Percentiles rank a stretch among this genome's conserved stretches.
Evolutionary conservation across 768 basidiomycete genomes (phyloP).

Genomic region (Xerocomellus chrysenteron): DNA sequence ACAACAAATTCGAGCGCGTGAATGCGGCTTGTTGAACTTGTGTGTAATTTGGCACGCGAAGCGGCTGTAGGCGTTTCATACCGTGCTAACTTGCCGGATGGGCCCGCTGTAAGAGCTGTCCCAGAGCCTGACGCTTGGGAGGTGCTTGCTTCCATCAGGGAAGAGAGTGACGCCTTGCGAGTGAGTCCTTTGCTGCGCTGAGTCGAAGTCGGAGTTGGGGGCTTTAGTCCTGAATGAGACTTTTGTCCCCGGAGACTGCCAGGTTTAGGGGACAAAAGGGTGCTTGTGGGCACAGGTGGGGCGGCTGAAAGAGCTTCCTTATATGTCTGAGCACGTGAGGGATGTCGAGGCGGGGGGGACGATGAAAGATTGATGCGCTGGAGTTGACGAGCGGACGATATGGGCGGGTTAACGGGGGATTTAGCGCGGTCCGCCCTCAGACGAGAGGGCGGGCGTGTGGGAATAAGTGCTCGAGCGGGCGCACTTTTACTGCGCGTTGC

Average conservation of each 20-base stretch:
- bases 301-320: conserved; percentile 53
- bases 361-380: conserved; percentile 68
- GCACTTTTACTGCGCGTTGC: conserved; percentile 59
- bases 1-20: conserved; percentile 60
- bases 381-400: conserved; percentile 67
- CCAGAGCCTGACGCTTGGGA: conserved; percentile 58
- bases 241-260: conserved; percentile 81
- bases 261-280: conserved; percentile 67
- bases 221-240: conserved; percentile 79
- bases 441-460: conserved; percentile 63
- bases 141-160: conserved; percentile 60
- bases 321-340: conserved; percentile 55
- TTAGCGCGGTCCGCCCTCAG: conserved; percentile 64
- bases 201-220: conserved; percentile 65
- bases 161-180: conserved; percentile 79
- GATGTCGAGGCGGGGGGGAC: conserved; percentile 60
- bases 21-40: conserved; percentile 62
- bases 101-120: conserved; percentile 31
- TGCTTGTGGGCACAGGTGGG: conserved; percentile 48
- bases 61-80: conserved; percentile 82
- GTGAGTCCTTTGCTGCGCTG: conserved; percentile 57
- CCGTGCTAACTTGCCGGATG: conserved; percentile 44
- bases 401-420: conserved; percentile 67
- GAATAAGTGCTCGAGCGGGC: conserved; percentile 49
- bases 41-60: conserved; percentile 72